Percentiles rank a stretch among this genome's conserved stretches.
Conservation (phyloP, 2,329 filamentous ascomycete species). For the Monosporascus sp. region DNA sequence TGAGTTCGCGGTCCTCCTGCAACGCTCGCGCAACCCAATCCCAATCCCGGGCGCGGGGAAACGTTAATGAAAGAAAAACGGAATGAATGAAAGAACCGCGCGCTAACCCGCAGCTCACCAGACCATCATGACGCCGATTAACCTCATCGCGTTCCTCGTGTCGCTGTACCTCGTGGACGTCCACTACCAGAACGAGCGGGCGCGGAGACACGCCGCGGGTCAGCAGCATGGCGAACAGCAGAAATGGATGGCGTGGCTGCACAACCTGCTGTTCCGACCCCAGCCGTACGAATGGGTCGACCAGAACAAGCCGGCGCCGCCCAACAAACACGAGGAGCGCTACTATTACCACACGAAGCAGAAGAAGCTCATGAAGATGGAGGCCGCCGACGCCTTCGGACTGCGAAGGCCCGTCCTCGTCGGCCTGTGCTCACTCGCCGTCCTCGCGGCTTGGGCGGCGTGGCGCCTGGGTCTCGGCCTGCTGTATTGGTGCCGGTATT, state of each 20-base stretch:
- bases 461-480: slow-evolving; percentile 14
- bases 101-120: slow-evolving; percentile 13
- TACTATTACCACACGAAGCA: slow-evolving; percentile 52
- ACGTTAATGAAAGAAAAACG: neutral
- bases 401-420: slow-evolving; percentile 50
- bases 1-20: slow-evolving; percentile 3
- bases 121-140: slow-evolving; percentile 55
- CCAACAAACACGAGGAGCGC: slow-evolving; percentile 18
- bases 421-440: slow-evolving; percentile 34
- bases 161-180: slow-evolving; percentile 60
- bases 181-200: slow-evolving; percentile 46
- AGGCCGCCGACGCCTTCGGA: slow-evolving; percentile 59
- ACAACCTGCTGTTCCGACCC: slow-evolving; percentile 34
- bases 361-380: slow-evolving; percentile 55
- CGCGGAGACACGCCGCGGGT: slow-evolving; percentile 28
- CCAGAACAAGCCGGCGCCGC: slow-evolving; percentile 7
- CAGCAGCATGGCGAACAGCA: slow-evolving; percentile 8
- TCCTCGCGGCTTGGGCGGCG: slow-evolving; percentile 23
- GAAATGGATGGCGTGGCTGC: slow-evolving; percentile 35
- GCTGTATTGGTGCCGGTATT: too few relatives aligned
- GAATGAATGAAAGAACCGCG: neutral
- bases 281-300: slow-evolving; percentile 31
- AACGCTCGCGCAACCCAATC: too few relatives aligned
- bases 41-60: too few relatives aligned
- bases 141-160: slow-evolving; percentile 59